phyloP scores from a whole-genome alignment of 2,329 filamentous ascomycete genomes.

The Neofusicoccum cordaticola region DNA sequence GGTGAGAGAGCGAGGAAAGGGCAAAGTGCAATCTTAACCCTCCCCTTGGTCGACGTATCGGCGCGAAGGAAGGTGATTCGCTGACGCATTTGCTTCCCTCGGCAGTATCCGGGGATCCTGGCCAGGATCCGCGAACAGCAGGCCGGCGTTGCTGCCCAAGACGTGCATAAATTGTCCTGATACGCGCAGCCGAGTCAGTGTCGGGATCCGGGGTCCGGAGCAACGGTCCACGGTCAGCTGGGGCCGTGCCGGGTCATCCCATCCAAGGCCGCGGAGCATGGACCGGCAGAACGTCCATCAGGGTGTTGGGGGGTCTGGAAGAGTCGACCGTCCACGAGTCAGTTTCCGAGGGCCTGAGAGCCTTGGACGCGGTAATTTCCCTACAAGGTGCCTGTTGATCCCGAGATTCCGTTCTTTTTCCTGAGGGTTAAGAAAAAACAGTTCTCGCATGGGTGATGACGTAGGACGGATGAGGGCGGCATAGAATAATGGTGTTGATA shows the following conservation, averaged over 20 bases:
- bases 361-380: conserved; percentile 6
- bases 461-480: conserved; percentile 9
- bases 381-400: neutral
- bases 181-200: conserved; percentile 10
- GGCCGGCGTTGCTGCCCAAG: conserved; percentile 1
- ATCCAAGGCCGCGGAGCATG: conserved; percentile 7
- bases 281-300: conserved; percentile 8
- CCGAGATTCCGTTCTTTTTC: conserved; percentile 1
- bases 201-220: conserved; percentile 16
- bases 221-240: conserved; percentile 10
- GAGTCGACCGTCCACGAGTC: conserved; percentile 3
- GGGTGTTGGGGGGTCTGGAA: conserved; percentile 5
- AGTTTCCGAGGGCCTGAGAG: neutral
- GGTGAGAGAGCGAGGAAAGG: conserved; percentile 6
- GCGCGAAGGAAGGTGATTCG: neutral
- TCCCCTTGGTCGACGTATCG: neutral
- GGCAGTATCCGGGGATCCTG: conserved; percentile 45
- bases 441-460: conserved; percentile 9
- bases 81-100: neutral
- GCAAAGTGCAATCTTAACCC: conserved; percentile 8
- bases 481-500: conserved; percentile 15
- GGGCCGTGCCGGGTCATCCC: conserved; percentile 14
- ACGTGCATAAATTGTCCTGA: conserved; percentile 13
- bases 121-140: conserved; percentile 43
- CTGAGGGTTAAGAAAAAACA: neutral